A percentile compares a stretch with the other conserved stretches of the same genome.
These are phyloP conservation scores for Przewalskia tangutica DNA, from an alignment of 257 asterid species.

Conservation along the genomic window DNA sequence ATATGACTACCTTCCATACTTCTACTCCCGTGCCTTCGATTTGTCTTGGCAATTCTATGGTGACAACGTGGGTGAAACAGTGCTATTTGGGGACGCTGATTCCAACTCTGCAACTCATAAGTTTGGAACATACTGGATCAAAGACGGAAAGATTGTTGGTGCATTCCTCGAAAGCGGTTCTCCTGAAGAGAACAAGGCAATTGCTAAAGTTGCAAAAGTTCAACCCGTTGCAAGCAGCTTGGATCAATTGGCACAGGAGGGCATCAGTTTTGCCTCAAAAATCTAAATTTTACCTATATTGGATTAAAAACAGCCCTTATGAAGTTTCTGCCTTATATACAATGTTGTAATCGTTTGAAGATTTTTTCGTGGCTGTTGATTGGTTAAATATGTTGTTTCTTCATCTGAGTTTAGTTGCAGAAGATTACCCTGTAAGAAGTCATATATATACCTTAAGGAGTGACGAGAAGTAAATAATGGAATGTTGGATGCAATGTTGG, in stretches of 20 bases:
- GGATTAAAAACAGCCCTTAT: background rate
- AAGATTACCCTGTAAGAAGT: background rate
- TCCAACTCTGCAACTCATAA: conserved; percentile 67
- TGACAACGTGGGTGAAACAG: conserved; percentile 66
- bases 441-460: background rate
- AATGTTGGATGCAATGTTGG: background rate
- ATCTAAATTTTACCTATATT: conserved; percentile 21
- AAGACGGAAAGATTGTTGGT: conserved; percentile 74
- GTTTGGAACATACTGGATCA: conserved; percentile 85
- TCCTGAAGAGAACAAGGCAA: conserved; percentile 77
- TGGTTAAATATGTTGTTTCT: background rate
- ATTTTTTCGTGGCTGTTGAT: background rate
- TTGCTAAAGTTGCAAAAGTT: conserved; percentile 68
- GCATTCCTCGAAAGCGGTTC: conserved; percentile 82
- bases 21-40: conserved; percentile 80
- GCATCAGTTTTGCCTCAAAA: conserved; percentile 61
- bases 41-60: conserved; percentile 95
- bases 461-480: background rate
- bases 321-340: background rate
- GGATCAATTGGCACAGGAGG: conserved; percentile 61
- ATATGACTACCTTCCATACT: conserved; percentile 82
- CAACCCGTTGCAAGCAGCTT: conserved; percentile 50
- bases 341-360: background rate
- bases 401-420: conserved; percentile 1
- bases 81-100: conserved; percentile 62